Percentiles rank a stretch among this genome's conserved stretches.
These are phyloP conservation scores for Penicillium sp. DNA, from an alignment of 2,329 filamentous ascomycete genomes.

Conservation along the genomic window DNA sequence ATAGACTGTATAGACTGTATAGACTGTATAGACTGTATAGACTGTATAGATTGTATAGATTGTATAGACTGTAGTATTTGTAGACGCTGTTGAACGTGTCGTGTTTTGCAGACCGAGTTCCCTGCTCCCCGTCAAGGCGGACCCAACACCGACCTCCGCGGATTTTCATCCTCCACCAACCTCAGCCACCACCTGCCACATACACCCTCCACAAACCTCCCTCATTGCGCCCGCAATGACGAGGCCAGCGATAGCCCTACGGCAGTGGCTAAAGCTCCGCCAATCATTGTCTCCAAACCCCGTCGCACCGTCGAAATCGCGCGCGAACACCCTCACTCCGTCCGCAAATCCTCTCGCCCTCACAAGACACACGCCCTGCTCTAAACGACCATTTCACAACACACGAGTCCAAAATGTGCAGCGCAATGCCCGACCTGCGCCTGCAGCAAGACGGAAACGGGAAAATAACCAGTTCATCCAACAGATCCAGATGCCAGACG, in stretches of 20 bases:
- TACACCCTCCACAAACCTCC: background rate
- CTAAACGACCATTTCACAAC: conserved; percentile 11
- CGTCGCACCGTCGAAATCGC: background rate
- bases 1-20: no score
- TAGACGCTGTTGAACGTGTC: background rate
- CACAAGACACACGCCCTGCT: background rate
- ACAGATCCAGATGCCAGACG: no score
- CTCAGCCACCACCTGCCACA: conserved; percentile 1
- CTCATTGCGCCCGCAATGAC: conserved; percentile 10
- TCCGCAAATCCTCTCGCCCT: conserved; percentile 1
- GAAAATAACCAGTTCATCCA: background rate
- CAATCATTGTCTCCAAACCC: conserved; percentile 1
- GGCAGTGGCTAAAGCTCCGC: conserved; percentile 14
- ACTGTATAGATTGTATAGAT: no score
- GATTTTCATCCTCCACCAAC: conserved; percentile 10
- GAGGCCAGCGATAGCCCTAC: conserved; percentile 13
- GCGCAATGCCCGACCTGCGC: background rate
- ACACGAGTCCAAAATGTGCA: conserved; percentile 3
- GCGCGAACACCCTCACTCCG: background rate
- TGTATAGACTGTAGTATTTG: background rate
- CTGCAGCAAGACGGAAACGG: background rate
- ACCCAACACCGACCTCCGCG: conserved; percentile 9
- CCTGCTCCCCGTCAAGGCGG: background rate
- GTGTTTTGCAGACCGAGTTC: background rate
- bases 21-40: no score